Conservation (phyloP, 176 grass and related monocot genomes). For the Oryza meyeriana region DNA sequence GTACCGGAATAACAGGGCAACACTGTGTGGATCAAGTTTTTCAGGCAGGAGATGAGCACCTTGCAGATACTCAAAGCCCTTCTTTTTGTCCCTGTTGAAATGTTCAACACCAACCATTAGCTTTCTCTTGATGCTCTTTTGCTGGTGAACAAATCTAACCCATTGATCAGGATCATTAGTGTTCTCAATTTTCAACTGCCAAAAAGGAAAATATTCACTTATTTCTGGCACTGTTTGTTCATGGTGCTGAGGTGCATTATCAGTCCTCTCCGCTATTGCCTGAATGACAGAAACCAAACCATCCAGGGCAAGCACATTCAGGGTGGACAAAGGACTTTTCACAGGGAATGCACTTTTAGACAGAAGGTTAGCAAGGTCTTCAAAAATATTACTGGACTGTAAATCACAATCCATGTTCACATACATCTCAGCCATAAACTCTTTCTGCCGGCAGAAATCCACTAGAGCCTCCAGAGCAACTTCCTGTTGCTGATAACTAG, state of each 20-base stretch:
- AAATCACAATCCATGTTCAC: slow-evolving; percentile 96
- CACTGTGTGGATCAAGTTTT: slow-evolving; percentile 81
- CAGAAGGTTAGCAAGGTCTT: slow-evolving; percentile 90
- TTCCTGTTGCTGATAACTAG: slow-evolving; percentile 96
- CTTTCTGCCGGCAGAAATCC: slow-evolving; percentile 95
- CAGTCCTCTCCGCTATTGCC: slow-evolving; percentile 70
- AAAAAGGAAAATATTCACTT: slow-evolving; percentile 85
- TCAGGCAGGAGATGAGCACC: slow-evolving; percentile 87
- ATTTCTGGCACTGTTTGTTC: slow-evolving; percentile 58
- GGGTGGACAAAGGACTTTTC: slow-evolving; percentile 77
- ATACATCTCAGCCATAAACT: slow-evolving; percentile 99
- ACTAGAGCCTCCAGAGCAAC: slow-evolving; percentile 89
- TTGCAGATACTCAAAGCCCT: slow-evolving; percentile 93
- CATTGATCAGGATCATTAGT: slow-evolving; percentile 67
- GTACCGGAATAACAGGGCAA: slow-evolving; percentile 87
- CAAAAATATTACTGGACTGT: slow-evolving; percentile 86
- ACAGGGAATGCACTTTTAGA: slow-evolving; percentile 95
- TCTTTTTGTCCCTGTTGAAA: slow-evolving; percentile 91
- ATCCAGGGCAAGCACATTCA: slow-evolving; percentile 90
- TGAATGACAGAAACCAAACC: slow-evolving; percentile 79
- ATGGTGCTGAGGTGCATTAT: slow-evolving; percentile 50
- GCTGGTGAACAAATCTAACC: slow-evolving; percentile 82
- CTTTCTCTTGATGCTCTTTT: slow-evolving; percentile 86
- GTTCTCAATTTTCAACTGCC: slow-evolving; percentile 70
- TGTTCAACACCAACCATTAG: slow-evolving; percentile 84